Conservation (phyloP, 75 land plant genomes). For the Isoetes taiwanensis region DNA sequence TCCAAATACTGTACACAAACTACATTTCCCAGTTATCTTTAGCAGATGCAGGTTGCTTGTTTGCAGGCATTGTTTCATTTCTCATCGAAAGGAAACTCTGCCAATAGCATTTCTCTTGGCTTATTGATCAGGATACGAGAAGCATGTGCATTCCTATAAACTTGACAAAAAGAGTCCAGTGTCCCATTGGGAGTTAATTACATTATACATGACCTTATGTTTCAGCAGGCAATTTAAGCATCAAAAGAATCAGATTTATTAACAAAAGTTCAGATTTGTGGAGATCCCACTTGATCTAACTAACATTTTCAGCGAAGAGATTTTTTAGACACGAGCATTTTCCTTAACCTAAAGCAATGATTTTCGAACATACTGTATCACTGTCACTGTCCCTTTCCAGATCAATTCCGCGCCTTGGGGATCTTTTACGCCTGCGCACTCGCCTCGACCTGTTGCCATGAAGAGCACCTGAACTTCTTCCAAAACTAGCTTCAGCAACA, state of each 20-base stretch:
- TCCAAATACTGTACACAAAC: too few relatives aligned
- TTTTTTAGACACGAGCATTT: background rate
- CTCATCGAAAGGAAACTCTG: too few relatives aligned
- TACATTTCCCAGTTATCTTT: constrained; percentile 3
- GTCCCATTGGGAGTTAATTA: too few relatives aligned
- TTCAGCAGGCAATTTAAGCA: too few relatives aligned
- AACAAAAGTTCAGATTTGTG: background rate
- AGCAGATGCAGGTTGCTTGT: constrained; percentile 1
- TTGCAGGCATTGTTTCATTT: too few relatives aligned
- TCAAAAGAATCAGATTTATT: background rate
- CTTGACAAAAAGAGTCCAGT: too few relatives aligned
- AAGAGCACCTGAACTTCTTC: background rate
- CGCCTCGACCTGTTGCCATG: background rate
- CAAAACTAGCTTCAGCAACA: constrained; percentile 5
- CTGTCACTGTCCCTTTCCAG: background rate
- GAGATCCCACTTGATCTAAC: background rate
- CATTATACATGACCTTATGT: too few relatives aligned
- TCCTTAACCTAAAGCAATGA: background rate
- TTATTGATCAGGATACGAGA: too few relatives aligned
- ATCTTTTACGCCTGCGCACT: background rate
- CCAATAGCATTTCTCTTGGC: too few relatives aligned
- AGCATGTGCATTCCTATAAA: too few relatives aligned
- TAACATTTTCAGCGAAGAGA: background rate
- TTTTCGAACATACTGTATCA: background rate
- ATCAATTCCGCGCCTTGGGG: background rate